Evolutionary conservation across 345 rosid genomes (phyloP).

Genomic region (Corymbia maculata): DNA sequence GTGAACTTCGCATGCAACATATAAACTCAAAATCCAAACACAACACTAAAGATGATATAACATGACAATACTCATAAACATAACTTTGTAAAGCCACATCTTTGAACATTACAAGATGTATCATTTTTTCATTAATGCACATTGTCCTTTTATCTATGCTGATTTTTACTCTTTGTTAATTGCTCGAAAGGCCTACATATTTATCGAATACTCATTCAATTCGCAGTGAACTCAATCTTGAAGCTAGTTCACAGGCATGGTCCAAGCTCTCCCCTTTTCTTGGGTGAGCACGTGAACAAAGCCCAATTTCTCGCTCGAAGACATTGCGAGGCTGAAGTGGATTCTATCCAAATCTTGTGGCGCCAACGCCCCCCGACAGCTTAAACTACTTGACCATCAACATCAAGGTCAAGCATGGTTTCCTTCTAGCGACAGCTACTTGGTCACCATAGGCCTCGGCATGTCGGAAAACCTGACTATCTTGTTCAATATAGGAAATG

Average conservation of each 20-base stretch:
- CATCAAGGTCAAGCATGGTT: neutral
- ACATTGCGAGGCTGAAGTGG: neutral
- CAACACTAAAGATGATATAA: too few species aligned
- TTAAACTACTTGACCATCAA: neutral
- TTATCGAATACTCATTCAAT: neutral
- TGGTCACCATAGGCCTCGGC: neutral
- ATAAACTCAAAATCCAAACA: too few species aligned
- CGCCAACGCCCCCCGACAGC: neutral
- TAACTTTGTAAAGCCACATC: too few species aligned
- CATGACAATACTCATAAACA: too few species aligned
- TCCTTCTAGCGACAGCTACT: neutral
- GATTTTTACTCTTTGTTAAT: neutral
- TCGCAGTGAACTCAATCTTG: neutral
- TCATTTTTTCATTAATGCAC: too few species aligned
- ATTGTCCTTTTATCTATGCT: too few species aligned
- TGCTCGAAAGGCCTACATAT: neutral
- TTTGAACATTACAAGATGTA: too few species aligned
- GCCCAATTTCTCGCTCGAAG: neutral
- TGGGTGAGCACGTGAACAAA: neutral
- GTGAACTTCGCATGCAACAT: too few species aligned
- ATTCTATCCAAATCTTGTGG: neutral
- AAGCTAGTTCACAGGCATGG: neutral
- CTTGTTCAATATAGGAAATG: constrained; percentile 11
- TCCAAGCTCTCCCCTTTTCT: neutral
- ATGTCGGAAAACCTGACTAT: too few species aligned